Conservation (phyloP, 148 eudicot genomes). For the Fallopia convolvulus region DNA sequence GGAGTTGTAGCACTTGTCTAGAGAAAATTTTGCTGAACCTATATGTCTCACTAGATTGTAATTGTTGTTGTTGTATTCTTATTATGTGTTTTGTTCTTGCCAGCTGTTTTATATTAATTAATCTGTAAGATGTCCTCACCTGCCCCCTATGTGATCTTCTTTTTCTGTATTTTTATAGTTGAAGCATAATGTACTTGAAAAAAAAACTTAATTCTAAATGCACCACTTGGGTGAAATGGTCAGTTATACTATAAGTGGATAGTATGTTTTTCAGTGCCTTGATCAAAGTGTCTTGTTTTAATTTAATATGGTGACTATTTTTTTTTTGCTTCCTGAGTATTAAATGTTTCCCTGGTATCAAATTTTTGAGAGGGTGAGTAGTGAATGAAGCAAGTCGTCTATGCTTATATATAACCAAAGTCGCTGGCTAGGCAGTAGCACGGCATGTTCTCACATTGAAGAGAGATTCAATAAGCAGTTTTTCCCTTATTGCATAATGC, state of each 20-base stretch:
- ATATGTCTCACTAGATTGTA: neutral
- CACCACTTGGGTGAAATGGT: neutral
- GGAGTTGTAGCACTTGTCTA: neutral
- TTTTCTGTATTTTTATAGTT: neutral
- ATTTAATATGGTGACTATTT: neutral
- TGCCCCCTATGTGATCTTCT: neutral
- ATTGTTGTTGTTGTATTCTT: neutral
- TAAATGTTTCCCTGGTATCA: neutral
- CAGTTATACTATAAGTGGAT: neutral
- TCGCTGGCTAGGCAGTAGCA: neutral
- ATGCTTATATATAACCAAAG: neutral
- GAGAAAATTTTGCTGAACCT: neutral
- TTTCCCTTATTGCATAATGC: neutral
- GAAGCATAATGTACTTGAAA: neutral
- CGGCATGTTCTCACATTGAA: neutral
- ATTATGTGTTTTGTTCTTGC: neutral
- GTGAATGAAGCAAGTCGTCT: neutral
- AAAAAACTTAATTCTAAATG: neutral
- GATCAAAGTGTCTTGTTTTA: neutral
- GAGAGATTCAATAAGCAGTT: neutral
- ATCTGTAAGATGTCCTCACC: neutral
- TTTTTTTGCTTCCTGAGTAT: neutral
- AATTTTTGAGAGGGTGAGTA: neutral
- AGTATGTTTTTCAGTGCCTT: too few species aligned
- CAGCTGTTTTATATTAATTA: neutral